phyloP scores from a whole-genome alignment of 2,329 filamentous ascomycete species.

The Knufia petricola region DNA sequence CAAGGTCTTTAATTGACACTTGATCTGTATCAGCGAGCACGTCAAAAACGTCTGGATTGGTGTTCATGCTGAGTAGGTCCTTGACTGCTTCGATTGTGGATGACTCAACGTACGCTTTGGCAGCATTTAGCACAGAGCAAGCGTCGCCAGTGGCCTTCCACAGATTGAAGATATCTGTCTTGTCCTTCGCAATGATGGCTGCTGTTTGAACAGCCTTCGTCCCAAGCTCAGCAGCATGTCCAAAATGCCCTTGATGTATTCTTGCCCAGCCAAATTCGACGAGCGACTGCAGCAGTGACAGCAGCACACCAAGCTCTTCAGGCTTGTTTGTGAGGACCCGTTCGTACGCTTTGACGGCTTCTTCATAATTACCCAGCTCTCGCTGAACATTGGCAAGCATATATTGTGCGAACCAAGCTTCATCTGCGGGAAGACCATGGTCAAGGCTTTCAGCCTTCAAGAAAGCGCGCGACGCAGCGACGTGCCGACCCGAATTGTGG shows the following conservation, averaged over 20 bases:
- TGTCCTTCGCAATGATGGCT: conserved; percentile 48
- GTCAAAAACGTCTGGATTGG: conserved; percentile 46
- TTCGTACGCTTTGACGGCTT: conserved; percentile 67
- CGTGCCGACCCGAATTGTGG: conserved; percentile 82
- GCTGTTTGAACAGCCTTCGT: conserved; percentile 60
- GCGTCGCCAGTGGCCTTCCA: conserved; percentile 92
- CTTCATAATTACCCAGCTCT: conserved; percentile 81
- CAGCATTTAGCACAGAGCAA: conserved; percentile 70
- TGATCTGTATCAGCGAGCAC: conserved; percentile 22
- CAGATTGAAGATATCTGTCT: conserved; percentile 73
- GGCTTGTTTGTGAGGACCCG: conserved; percentile 59
- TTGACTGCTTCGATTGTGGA: conserved; percentile 52
- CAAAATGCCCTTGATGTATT: conserved; percentile 75
- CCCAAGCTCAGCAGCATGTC: conserved; percentile 66
- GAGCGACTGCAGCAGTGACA: conserved; percentile 79
- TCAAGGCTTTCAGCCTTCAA: conserved; percentile 73
- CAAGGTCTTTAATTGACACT: conserved; percentile 46
- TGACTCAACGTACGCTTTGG: conserved; percentile 56
- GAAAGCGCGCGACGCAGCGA: conserved; percentile 89
- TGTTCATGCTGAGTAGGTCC: conserved; percentile 47
- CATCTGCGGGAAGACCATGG: conserved; percentile 48
- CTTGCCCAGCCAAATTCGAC: conserved; percentile 71
- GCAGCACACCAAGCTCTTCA: conserved; percentile 72
- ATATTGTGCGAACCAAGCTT: conserved; percentile 92
- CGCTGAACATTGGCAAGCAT: conserved; percentile 93